phyloP scores from a whole-genome alignment of 2,329 filamentous ascomycete genomes.

The Nemania serpens region DNA sequence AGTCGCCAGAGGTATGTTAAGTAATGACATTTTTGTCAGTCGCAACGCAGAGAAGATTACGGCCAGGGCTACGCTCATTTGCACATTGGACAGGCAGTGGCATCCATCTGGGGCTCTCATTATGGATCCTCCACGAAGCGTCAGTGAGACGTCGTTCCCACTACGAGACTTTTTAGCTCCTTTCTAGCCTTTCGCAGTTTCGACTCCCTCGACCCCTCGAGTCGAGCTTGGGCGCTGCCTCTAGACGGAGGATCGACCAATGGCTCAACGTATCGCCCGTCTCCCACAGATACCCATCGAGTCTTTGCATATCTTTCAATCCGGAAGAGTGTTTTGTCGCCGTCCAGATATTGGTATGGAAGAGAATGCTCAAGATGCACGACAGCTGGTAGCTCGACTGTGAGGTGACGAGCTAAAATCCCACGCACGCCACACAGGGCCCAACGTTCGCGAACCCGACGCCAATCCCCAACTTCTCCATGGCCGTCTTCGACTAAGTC shows the following conservation, averaged over 20 bases:
- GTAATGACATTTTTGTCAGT: neutral
- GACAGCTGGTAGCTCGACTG: conserved; percentile 28
- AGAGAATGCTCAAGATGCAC: conserved; percentile 21
- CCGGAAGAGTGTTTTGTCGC: conserved; percentile 13
- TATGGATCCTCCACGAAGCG: neutral
- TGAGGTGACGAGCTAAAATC: conserved; percentile 26
- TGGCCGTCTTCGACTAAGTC: conserved; percentile 22
- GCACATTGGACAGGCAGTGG: too few relatives aligned
- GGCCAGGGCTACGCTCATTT: too few relatives aligned
- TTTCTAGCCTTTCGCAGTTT: neutral
- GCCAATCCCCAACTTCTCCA: neutral
- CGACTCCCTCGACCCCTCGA: neutral
- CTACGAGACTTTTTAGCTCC: neutral
- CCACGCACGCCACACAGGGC: conserved; percentile 5
- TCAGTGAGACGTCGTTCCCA: neutral
- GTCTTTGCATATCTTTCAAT: conserved; percentile 25
- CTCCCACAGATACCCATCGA: conserved; percentile 5
- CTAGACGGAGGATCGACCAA: conserved; percentile 1
- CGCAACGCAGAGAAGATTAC: neutral
- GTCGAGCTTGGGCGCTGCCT: neutral
- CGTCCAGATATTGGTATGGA: conserved; percentile 28
- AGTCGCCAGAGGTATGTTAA: neutral
- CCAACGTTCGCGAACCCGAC: neutral
- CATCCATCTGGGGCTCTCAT: neutral
- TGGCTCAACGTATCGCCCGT: conserved; percentile 2